Evolutionary conservation across 2,329 filamentous ascomycete genomes (phyloP).

Genomic region (Fusarium metavorans): DNA sequence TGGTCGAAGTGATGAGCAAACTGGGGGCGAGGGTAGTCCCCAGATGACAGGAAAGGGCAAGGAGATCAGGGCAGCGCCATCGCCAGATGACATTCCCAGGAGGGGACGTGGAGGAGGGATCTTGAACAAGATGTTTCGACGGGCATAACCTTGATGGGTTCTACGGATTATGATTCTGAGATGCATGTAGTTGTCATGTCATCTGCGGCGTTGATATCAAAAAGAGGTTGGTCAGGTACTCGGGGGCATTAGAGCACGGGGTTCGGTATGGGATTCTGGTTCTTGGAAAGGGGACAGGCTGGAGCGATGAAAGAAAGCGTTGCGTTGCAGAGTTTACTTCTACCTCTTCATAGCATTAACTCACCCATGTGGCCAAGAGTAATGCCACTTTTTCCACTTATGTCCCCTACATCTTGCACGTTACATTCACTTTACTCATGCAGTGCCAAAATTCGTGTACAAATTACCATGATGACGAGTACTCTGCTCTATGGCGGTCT

Average conservation of each 20-base stretch:
- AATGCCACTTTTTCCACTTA: not conserved
- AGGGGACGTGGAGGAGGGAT: constrained; percentile 47
- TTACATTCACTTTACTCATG: not conserved
- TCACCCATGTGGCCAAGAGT: not conserved
- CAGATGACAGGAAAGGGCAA: constrained; percentile 36
- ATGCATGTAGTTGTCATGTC: not conserved
- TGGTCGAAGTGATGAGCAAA: constrained; percentile 41
- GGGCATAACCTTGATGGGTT: constrained; percentile 28
- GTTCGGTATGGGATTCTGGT: not conserved
- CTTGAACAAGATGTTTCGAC: constrained; percentile 53
- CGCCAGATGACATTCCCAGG: constrained; percentile 37
- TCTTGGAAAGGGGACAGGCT: not conserved
- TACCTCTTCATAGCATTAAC: not conserved
- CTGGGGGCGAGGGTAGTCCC: constrained; percentile 29
- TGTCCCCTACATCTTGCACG: not conserved
- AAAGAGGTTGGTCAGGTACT: not conserved
- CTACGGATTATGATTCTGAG: constrained; percentile 12
- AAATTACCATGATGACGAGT: not conserved
- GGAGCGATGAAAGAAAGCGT: not conserved
- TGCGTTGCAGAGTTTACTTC: not conserved
- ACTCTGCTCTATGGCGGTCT: not conserved
- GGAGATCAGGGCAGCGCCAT: constrained; percentile 28
- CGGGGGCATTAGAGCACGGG: not conserved
- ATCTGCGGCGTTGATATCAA: constrained; percentile 7
- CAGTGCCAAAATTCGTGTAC: not conserved